Base-by-base conservation (phyloP, 768 basidiomycete species). In the Podaxis carcinomalis region DNA sequence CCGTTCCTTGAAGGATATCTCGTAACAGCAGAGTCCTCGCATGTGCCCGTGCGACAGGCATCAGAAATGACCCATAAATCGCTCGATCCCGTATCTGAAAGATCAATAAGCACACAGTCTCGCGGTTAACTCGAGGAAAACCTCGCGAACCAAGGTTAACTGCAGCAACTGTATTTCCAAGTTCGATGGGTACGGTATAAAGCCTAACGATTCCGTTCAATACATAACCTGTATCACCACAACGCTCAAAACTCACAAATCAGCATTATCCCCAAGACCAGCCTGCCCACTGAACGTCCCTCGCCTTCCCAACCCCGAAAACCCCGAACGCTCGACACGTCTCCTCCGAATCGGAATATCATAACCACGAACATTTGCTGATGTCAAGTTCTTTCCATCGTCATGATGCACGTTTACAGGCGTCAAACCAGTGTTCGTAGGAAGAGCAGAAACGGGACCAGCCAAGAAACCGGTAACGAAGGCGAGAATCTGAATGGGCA, bases 1-100 rank as follows among this genome's bases (percentile, higher is more conserved):
- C 84, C 77, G 5, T 68, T 68, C 16, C 71, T 52, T 5, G 72
- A 68, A 4, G 82, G 75, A 63, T 85, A 84, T 5, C 80, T 73
- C 2, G 79, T 65, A 4, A 78, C 70, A 11, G 64, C 68, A 2
- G 70, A 63, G 21, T 70, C 66, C 39, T 69, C 68, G 69, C 85
- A 87, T 2, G 75, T 65, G 7, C 72, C 72, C 5, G 65, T 62
- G 3, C 67, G 66, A 67, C 85, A 89, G 3, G 71, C 68, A 55
- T 82, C 76, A 0, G 86, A 83, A 23, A 85, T 70, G 4, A 87
- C 78, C 88, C 88, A 90, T 6, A 89, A 70, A 65, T 90, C 88
- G 37, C 85, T 83, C 3, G 88, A 89, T 21, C 88, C 88, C 2
- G 88, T 88, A 65, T 89, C 88, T 88, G 53, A 11, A 11, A 10